Base-by-base conservation (phyloP, 1,139 yeast genomes). In the Eremothecium cymbalariae region DNA sequence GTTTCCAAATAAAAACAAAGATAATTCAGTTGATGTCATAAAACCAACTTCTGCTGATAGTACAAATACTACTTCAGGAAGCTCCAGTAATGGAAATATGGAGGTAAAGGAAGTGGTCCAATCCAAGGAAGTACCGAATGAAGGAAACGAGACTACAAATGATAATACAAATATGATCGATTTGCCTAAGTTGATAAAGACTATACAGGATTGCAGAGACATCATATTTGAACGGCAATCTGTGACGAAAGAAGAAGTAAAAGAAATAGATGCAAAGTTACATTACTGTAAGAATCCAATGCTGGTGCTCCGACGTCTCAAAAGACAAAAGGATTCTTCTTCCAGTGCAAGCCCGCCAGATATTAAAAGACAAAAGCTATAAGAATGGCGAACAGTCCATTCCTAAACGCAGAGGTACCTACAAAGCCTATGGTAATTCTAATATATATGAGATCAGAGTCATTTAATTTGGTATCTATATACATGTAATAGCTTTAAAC, bases 221-320 rank as follows among this genome's bases (percentile, higher is more conserved):
- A 42, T 62, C 2, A 67, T 78, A 5, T 64, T 64, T 38, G 58
- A 60, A 4, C 51, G 65, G 2, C 57, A 60, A 6, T 63, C 65
- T 33, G 70, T 80, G 0, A 58, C 74, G 6, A 64, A 72, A 33
- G 83, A 79, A 38, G 79, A 74, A 37, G 79, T 83, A 12, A 74
- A 69, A 27, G 57, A 57, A 13, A 74, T 78, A 16, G 84, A 77
- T 40, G 72, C 71, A 30, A 78, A 76, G 51, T 69, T 79, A 20
- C 77, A 74, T 44, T 76, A 70, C 45, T 71, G 79, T 28, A 58
- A 75, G 31, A 74, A 76, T 44, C 90, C 90, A 7, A 59, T 59
- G 31, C 60, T 69, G 41, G 50, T 72, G 18, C 53, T 76, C 31
- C 51, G 45, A 36, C 53, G 51, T 28, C 23, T 53, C 26, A 49